Base-by-base conservation (phyloP, 768 basidiomycete genomes). In the Tricholoma hemisulphureum region DNA sequence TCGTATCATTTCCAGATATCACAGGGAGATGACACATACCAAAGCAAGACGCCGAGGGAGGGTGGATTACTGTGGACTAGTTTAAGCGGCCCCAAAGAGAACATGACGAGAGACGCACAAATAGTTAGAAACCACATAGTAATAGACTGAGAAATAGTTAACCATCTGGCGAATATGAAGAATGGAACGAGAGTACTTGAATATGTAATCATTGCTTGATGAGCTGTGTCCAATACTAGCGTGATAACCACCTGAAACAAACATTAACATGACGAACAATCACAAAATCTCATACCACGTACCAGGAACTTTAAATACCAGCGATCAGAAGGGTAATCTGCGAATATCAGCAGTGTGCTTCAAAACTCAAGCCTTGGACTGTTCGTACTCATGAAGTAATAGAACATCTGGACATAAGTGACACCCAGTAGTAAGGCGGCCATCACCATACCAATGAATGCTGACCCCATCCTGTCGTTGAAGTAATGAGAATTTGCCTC, bases 61-160 rank as follows among this genome's bases (percentile, higher is more conserved):
- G 37, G 18, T n/a, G 41, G 48, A 28, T 57, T 41, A 23, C 56
- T 57, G 45, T 24, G 5, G 5, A 46, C 9, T 10, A 21, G 21
- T 10, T 18, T 37, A n/a, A 39, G 13, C 21, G 24, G 16, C 7
- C 4, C 3, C 13, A 20, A 21, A 9, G 21, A 24, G 65, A 10
- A 55, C 26, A 18, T 59, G 51, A 9, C 2, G 13, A 9, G 24
- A 26, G 3, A 13, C 45, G 13, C 59, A 66, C 65, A 61, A 58
- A 52, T 50, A 66, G 51, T 63, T 63, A 9, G 63, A 53, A n/a
- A 66, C 31, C 34, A 62, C 57, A 23, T 64, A 66, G 52, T 64
- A 58, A 31, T 62, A 66, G 1, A 66, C 65, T 66, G 37, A 9
- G 32, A 29, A 16, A 34, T 51, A 6, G 54, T 58, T 5, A 26